Evolutionary conservation across 345 rosid genomes (phyloP), one percentile per base, ranked within the genome.

Genomic region (Camelina hispida): DNA sequence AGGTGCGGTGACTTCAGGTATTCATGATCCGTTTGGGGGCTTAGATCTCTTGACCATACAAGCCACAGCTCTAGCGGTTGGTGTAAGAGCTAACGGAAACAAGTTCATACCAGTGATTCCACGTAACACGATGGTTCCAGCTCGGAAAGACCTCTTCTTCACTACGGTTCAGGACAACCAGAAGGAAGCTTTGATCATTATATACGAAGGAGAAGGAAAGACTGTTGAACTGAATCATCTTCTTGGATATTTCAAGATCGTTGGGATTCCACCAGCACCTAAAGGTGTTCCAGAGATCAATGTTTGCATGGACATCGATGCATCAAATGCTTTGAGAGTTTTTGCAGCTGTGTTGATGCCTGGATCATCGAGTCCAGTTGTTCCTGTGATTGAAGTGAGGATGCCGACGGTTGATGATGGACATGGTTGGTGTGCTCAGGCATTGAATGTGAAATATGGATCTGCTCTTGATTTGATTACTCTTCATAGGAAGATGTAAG

Each of bases 401-500:
- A 84, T 94, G 98, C 98, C 97, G 0, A 90, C 89, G 2, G 89
- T 91, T 57, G 97, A 91, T 58, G 93, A 87, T 58, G 95, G 97
- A 35, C 95, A 91, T 60, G 95, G 93, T 37, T 91, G 96, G 96
- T 88, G 91, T 35, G 88, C 87, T 1, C 85, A 83, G 62, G 96
- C 92, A 53, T 83, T 94, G 46, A 69, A 77, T 78, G 83, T 64
- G 66, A 71, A 83, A 34, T 86, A 87, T 30, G 92, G 95, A 18
- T 80, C 93, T 23, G 46, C 78, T 58, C 78, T 91, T 5, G 91
- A 84, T 81, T 59, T 94, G 22, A 83, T 81, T 73, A 82, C 90
- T n/a, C 68, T 88, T 75, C 89, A 83, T 68, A 87, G 81, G 83
- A 86, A 85, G 71, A 78, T 71, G 44, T 85, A 32, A 66, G 17